These are phyloP conservation scores for Calonectria pteridis DNA, from an alignment of 2,329 filamentous ascomycete species.

Conservation along the genomic window DNA sequence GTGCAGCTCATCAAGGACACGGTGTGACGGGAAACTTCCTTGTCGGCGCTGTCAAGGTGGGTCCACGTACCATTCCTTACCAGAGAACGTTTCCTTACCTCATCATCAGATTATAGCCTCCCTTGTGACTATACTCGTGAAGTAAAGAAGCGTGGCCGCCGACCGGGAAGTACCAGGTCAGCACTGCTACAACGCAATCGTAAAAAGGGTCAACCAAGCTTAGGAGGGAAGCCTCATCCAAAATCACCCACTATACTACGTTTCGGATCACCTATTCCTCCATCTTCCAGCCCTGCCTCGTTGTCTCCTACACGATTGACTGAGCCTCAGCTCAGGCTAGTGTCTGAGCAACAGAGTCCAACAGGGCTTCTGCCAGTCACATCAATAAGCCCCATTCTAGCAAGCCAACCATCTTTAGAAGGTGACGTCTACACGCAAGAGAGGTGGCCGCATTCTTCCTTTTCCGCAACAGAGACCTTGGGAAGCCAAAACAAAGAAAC, in stretches of 20 bases:
- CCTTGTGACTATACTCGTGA: not conserved
- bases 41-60: conserved; percentile 1
- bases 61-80: too few relatives aligned
- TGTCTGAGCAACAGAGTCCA: not conserved
- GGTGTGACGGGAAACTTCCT: not conserved
- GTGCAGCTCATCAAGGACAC: not conserved
- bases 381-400: not conserved
- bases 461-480: not conserved
- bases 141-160: conserved; percentile 1
- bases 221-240: not conserved
- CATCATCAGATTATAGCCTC: not conserved
- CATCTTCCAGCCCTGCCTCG: not conserved
- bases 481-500: not conserved
- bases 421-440: not conserved
- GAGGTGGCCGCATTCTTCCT: not conserved
- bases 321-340: not conserved
- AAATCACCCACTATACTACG: not conserved
- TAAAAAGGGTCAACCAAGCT: not conserved
- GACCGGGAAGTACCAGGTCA: not conserved
- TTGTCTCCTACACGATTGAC: too few relatives aligned
- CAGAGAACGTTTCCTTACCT: not conserved
- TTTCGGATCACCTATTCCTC: too few relatives aligned
- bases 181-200: not conserved
- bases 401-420: not conserved
- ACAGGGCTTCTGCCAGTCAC: not conserved